Percentiles rank a stretch among this genome's conserved stretches.
Evolutionary conservation across 2,329 filamentous ascomycete genomes (phyloP).

Genomic region (Stachybotrys chartarum): DNA sequence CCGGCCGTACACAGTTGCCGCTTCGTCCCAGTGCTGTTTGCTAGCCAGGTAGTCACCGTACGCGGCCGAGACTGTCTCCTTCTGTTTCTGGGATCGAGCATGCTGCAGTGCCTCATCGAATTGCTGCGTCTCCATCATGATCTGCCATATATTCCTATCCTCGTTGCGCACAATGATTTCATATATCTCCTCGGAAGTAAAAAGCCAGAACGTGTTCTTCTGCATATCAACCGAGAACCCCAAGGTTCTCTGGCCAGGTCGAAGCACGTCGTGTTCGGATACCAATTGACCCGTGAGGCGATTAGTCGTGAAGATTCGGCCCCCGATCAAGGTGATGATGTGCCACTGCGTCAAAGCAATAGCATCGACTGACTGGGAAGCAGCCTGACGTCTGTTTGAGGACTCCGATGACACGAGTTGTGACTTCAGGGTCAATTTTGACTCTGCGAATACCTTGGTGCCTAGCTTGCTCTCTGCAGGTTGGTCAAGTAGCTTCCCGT

Average conservation of each 20-base stretch:
- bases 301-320: slow-evolving; percentile 77
- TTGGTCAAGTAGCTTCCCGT: slow-evolving; percentile 67
- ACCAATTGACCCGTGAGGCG: slow-evolving; percentile 78
- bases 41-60: slow-evolving; percentile 83
- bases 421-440: slow-evolving; percentile 68
- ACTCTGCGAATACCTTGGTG: slow-evolving; percentile 67
- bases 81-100: slow-evolving; percentile 72
- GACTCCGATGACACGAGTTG: slow-evolving; percentile 65
- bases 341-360: slow-evolving; percentile 92
- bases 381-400: slow-evolving; percentile 55
- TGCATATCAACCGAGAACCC: slow-evolving; percentile 83
- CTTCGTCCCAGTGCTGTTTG: slow-evolving; percentile 77
- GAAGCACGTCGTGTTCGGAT: slow-evolving; percentile 81
- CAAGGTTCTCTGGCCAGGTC: slow-evolving; percentile 70
- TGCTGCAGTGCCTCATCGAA: slow-evolving; percentile 86
- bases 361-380: slow-evolving; percentile 67
- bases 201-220: slow-evolving; percentile 97
- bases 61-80: slow-evolving; percentile 83
- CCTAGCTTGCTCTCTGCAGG: slow-evolving; percentile 58
- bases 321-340: slow-evolving; percentile 74
- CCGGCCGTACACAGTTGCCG: slow-evolving; percentile 83
- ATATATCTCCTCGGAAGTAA: slow-evolving; percentile 84
- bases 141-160: slow-evolving; percentile 88
- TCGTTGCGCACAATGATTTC: slow-evolving; percentile 90
- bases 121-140: slow-evolving; percentile 78